Evolutionary conservation across 208 protist genomes (phyloP).

Genomic region (Trypanosoma lewisi): DNA sequence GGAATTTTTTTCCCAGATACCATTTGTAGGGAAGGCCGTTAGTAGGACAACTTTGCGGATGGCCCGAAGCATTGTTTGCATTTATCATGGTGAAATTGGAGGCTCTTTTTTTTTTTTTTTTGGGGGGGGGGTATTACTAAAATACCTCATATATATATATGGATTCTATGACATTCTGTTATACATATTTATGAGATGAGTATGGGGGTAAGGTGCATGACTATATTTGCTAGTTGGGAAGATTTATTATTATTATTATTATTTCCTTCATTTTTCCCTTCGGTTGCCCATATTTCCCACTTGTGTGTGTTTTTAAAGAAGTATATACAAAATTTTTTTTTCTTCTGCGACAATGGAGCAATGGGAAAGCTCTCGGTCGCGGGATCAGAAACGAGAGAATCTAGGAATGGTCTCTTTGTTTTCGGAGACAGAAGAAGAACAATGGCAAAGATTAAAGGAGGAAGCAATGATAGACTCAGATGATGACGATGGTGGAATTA

Average conservation of each 20-base stretch:
- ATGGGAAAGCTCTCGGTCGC: conserved; percentile 18
- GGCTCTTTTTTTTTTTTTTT: too few species aligned
- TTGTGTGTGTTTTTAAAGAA: background rate
- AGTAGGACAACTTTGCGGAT: background rate
- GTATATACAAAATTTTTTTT: background rate
- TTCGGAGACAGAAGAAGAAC: conserved; percentile 43
- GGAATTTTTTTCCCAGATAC: too few species aligned
- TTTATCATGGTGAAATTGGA: too few species aligned
- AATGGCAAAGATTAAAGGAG: conserved; percentile 58
- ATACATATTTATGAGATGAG: too few species aligned
- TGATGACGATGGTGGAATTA: conserved; percentile 35
- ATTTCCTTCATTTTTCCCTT: conserved; percentile 8
- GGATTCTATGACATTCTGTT: too few species aligned
- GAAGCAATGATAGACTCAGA: conserved; percentile 44
- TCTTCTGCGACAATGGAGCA: conserved; percentile 12
- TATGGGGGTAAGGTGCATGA: too few species aligned
- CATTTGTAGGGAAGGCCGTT: background rate
- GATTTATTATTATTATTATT: too few species aligned
- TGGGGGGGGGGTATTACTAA: too few species aligned
- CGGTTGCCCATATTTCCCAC: too few species aligned
- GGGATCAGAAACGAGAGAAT: conserved; percentile 25
- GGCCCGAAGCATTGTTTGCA: background rate
- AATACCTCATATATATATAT: too few species aligned
- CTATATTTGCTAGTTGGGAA: too few species aligned
- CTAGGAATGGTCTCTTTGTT: conserved; percentile 10